Percentiles rank a stretch among this genome's conserved stretches.
Conservation (phyloP, 2,329 filamentous ascomycete genomes). For the Ceratocystis cacaofunesta region DNA sequence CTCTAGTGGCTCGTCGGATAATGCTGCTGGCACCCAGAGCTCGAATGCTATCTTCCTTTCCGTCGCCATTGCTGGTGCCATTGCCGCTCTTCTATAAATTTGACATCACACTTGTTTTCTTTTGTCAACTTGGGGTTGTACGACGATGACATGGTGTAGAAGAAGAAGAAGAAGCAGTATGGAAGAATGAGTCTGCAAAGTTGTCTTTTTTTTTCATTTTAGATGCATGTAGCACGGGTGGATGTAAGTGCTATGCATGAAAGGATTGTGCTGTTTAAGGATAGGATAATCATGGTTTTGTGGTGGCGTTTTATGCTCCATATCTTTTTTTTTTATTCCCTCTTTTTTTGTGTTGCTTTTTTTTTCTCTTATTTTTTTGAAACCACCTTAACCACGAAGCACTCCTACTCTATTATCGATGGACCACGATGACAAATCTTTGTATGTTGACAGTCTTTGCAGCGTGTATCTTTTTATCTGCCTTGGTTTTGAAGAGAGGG, state of each 20-base stretch:
- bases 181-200: too few relatives aligned
- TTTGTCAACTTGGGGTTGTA: background rate
- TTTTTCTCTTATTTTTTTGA: constrained; percentile 11
- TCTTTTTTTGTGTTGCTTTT: constrained; percentile 6
- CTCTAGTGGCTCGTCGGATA: constrained; percentile 21
- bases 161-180: background rate
- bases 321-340: constrained; percentile 11
- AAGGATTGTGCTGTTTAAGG: constrained; percentile 5
- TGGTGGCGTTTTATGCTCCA: constrained; percentile 14
- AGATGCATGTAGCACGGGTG: constrained; percentile 3
- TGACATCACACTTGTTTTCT: background rate
- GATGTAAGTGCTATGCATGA: background rate
- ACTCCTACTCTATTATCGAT: background rate
- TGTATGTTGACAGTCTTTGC: background rate
- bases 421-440: background rate
- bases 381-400: constrained; percentile 12
- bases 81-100: constrained; percentile 39
- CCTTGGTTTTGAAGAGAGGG: background rate
- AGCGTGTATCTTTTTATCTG: constrained; percentile 1
- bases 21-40: constrained; percentile 29
- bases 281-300: constrained; percentile 13
- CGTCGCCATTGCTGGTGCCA: constrained; percentile 32
- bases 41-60: constrained; percentile 35
- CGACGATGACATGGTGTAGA: background rate
- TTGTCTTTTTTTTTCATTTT: background rate